Evolutionary conservation across 305 asterid species (phyloP).

Genomic region (Fraxinus ornus): DNA sequence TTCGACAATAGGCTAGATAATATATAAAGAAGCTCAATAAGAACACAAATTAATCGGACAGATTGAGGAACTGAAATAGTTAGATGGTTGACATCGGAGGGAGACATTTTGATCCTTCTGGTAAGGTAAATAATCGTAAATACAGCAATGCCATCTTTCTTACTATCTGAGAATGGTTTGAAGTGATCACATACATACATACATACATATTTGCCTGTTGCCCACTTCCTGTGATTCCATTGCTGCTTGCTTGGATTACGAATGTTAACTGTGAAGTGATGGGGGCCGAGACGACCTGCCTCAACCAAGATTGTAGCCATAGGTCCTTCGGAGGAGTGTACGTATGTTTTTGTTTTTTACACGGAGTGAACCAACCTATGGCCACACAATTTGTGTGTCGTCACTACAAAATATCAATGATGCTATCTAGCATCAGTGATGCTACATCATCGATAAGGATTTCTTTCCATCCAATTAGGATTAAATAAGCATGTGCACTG

Average conservation of each 20-base stretch:
- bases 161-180: no score
- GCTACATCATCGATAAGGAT: no score
- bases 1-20: neutral
- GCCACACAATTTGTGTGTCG: no score
- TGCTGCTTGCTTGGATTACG: neutral
- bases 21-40: neutral
- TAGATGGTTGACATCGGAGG: neutral
- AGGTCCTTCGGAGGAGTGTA: neutral
- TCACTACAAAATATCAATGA: no score
- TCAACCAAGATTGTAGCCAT: neutral
- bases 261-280: neutral
- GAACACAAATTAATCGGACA: no score
- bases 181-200: no score
- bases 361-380: no score
- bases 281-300: neutral
- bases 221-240: conserved; percentile 35
- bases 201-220: conserved; percentile 35
- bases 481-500: no score
- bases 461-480: no score
- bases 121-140: neutral
- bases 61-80: no score
- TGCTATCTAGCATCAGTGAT: no score
- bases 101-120: neutral
- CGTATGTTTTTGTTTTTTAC: no score
- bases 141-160: neutral